A percentile compares a stretch with the other conserved stretches of the same genome.
Conservation (phyloP, 805 yeast genomes). For the Candida tallmaniae region DNA sequence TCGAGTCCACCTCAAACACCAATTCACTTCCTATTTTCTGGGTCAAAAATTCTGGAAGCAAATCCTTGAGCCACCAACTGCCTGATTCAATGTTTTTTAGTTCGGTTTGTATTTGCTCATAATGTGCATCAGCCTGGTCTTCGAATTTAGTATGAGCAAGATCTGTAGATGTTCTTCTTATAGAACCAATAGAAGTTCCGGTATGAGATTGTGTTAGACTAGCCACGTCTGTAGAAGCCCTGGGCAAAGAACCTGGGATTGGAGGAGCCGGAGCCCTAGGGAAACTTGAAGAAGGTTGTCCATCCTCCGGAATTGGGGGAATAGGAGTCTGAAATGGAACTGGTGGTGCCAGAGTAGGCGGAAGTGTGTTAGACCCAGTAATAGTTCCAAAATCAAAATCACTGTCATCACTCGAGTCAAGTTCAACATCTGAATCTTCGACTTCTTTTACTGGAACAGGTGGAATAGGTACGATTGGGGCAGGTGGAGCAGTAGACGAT, state of each 20-base stretch:
- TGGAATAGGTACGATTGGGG: constrained; percentile 8
- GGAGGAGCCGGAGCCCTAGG: constrained; percentile 7
- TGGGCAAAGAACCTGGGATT: constrained; percentile 1
- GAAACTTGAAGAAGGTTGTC: constrained; percentile 2
- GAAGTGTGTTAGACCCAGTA: constrained; percentile 8
- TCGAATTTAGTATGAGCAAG: constrained; percentile 13
- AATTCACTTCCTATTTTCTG: constrained; percentile 43
- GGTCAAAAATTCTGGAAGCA: constrained; percentile 52
- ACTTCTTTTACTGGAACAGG: constrained; percentile 3
- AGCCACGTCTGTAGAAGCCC: constrained; percentile 7
- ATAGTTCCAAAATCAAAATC: constrained; percentile 15
- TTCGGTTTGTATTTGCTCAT: constrained; percentile 25
- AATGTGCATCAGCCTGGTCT: constrained; percentile 25
- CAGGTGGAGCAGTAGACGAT: constrained; percentile 3
- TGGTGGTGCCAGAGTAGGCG: constrained; percentile 7
- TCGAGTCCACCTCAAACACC: constrained; percentile 62
- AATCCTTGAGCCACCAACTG: constrained; percentile 65
- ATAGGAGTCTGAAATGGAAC: not conserved
- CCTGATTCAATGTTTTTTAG: constrained; percentile 20
- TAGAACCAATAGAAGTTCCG: constrained; percentile 4
- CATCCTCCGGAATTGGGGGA: constrained; percentile 1
- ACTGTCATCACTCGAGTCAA: constrained; percentile 3
- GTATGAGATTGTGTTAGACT: constrained; percentile 3
- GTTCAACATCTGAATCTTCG: not conserved
- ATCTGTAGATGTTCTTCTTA: constrained; percentile 14